These are phyloP conservation scores for Lactarius deliciosus DNA, from an alignment of 768 basidiomycete genomes.

Conservation along the genomic window DNA sequence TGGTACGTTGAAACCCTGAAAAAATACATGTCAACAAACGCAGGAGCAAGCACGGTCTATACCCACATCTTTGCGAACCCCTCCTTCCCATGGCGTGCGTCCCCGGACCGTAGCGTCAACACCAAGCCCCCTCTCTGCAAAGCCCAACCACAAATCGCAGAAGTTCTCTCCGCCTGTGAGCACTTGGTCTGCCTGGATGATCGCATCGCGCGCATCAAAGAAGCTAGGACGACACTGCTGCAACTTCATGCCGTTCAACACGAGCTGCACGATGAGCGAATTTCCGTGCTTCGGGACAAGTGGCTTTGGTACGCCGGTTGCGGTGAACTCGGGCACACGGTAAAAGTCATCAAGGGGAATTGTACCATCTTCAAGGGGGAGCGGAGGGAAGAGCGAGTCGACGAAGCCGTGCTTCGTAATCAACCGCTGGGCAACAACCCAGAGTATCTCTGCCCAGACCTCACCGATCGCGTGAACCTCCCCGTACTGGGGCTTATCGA, in stretches of 20 bases:
- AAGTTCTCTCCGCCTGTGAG: conserved; percentile 84
- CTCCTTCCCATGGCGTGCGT: too few relatives aligned
- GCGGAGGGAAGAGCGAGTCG: conserved; percentile 78
- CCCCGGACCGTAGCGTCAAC: too few relatives aligned
- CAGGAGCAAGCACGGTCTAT: too few relatives aligned
- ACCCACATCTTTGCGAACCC: too few relatives aligned
- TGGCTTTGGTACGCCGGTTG: conserved; percentile 48
- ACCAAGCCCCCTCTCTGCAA: too few relatives aligned
- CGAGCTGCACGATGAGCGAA: conserved; percentile 77
- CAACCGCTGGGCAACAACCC: conserved; percentile 71
- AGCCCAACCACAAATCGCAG: too few relatives aligned
- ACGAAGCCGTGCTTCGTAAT: conserved; percentile 83
- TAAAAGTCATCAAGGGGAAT: conserved; percentile 78
- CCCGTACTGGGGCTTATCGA: conserved; percentile 93
- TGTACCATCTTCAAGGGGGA: conserved; percentile 59
- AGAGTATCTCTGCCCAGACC: conserved; percentile 93
- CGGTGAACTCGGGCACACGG: conserved; percentile 40
- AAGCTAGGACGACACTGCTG: conserved; percentile 89
- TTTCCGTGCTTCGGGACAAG: conserved; percentile 91
- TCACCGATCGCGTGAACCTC: conserved; percentile 91
- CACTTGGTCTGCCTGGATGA: conserved; percentile 85
- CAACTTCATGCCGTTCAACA: conserved; percentile 91
- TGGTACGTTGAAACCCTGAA: conserved; percentile 45
- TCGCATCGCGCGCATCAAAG: conserved; percentile 87
- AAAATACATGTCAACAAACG: not conserved